These are phyloP conservation scores for Brassica cretica DNA, from an alignment of 345 rosid genomes.

Conservation along the genomic window DNA sequence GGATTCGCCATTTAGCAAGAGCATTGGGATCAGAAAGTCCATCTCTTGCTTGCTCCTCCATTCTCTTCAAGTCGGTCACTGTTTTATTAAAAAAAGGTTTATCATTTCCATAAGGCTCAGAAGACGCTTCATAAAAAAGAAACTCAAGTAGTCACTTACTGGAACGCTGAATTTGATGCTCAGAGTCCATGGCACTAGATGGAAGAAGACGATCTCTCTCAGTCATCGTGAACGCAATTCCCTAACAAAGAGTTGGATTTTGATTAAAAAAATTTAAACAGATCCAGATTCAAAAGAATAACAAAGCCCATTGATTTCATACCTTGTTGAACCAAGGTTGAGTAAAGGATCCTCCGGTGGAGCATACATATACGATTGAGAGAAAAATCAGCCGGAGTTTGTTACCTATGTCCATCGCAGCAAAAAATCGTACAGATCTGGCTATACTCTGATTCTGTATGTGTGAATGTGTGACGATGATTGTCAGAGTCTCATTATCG, in stretches of 20 bases:
- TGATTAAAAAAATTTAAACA: too few relatives aligned
- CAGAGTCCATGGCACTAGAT: slow-evolving; percentile 74
- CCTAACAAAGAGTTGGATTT: too few relatives aligned
- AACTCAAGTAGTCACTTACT: slow-evolving; percentile 48
- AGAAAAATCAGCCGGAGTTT: neutral
- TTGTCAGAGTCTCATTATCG: neutral
- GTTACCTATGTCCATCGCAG: neutral
- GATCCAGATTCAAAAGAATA: too few relatives aligned
- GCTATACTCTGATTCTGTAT: neutral
- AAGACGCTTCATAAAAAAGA: neutral
- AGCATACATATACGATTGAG: too few relatives aligned
- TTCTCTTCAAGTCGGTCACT: slow-evolving; percentile 93
- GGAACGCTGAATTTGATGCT: slow-evolving; percentile 88
- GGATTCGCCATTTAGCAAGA: slow-evolving; percentile 90
- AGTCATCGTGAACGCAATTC: too few relatives aligned
- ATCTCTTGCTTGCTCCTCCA: slow-evolving; percentile 86
- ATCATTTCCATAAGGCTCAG: slow-evolving; percentile 3
- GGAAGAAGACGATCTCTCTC: slow-evolving; percentile 92
- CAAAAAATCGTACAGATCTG: neutral
- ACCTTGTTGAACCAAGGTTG: neutral
- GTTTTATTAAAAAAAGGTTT: slow-evolving; percentile 10
- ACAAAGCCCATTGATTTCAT: neutral
- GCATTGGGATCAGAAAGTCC: slow-evolving; percentile 94
- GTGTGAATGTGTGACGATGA: neutral
- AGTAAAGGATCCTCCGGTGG: neutral